Evolutionary conservation across 345 rosid species (phyloP), one percentile per base, ranked within the genome.

Genomic region (Xanthoceras sorbifolium): DNA sequence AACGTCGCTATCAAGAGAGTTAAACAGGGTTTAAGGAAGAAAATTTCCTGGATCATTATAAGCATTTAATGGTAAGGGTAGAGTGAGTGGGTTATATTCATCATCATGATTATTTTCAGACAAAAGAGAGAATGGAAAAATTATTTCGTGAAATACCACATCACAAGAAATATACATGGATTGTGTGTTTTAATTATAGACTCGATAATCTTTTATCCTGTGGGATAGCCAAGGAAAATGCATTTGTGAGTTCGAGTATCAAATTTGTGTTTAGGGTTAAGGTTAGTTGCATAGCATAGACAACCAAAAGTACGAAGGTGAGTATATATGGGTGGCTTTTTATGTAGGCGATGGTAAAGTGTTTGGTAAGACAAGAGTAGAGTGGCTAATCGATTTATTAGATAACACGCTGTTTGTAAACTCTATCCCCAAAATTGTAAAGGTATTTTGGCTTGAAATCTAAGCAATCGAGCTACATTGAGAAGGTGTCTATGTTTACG

Each of bases 401-500:
- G 8, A 10, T 40, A 9, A 6, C 44, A 40, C 10, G 44, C 2
- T 40, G 2, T 40, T 40, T 40, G 44, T 40, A 40, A 9, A 10
- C 9, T 40, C 8, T 40, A 1, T 10, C 44, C 10, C 10, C 1
- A 40, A 40, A 40, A 40, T 6, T 9, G 44, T 40, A 9, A 6
- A 40, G 44, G 44, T 10, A 40, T 40, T 40, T 40, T 40, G 12
- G 44, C 44, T 40, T 8, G 10, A 40, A 40, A 40, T 6, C 11
- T 9, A 40, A 40, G 44, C 6, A 10, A 40, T 40, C 44, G 12
- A 6, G 10, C 44, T 10, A 40, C 44, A 10, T 40, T 40, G 32
- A 20, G 64, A 76, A 28, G 70, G 9, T 74, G 82, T 0, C 29
- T 0, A 12, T 78, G 79, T 54, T 80, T 52, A 1, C 67, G 52